phyloP scores from a whole-genome alignment of 2,329 filamentous ascomycete genomes.

The Monilinia laxa region DNA sequence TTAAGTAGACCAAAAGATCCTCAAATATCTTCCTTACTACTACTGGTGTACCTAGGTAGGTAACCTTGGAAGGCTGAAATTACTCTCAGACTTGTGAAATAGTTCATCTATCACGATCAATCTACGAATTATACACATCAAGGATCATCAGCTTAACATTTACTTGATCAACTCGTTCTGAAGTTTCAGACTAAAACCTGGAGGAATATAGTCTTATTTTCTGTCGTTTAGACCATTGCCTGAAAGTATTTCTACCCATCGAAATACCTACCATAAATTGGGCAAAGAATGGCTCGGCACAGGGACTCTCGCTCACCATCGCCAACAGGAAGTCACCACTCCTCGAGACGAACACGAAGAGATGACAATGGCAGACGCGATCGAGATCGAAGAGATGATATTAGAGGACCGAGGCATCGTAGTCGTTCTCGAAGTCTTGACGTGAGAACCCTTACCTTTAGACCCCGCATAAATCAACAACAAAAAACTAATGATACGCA shows the following conservation, averaged over 20 bases:
- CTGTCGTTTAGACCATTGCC: constrained; percentile 26
- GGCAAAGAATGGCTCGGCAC: constrained; percentile 57
- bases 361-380: constrained; percentile 51
- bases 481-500: constrained; percentile 42
- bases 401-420: constrained; percentile 52
- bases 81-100: background rate
- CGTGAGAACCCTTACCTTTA: constrained; percentile 48
- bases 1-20: background rate
- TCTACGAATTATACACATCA: background rate
- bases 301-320: constrained; percentile 80
- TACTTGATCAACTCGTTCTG: background rate
- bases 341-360: constrained; percentile 58
- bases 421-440: constrained; percentile 62
- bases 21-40: background rate
- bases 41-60: no score
- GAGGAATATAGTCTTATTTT: background rate
- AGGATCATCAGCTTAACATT: background rate
- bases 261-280: constrained; percentile 35
- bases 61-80: background rate
- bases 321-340: constrained; percentile 82
- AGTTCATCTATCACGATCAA: background rate
- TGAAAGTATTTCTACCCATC: constrained; percentile 47
- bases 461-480: constrained; percentile 23
- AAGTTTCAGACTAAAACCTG: background rate
- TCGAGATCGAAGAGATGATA: constrained; percentile 52